These are phyloP conservation scores for Paramecium pentaurelia DNA, from an alignment of 73 alveolate species.

Conservation along the genomic window DNA sequence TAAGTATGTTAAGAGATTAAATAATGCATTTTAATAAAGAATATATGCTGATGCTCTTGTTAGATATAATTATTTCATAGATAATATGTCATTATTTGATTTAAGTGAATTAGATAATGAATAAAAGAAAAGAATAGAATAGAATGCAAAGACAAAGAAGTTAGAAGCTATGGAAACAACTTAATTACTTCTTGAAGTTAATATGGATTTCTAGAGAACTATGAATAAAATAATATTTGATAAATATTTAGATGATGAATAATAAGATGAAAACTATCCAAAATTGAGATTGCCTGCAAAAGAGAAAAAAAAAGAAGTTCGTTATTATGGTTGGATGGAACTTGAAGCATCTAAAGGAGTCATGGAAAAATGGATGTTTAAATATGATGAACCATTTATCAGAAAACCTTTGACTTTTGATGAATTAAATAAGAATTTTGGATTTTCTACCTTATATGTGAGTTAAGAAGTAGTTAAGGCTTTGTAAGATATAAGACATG, in stretches of 20 bases:
- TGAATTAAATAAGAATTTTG: slow-evolving; percentile 79
- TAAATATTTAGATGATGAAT: slow-evolving; percentile 74
- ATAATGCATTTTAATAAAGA: slow-evolving; percentile 73
- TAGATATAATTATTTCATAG: slow-evolving; percentile 84
- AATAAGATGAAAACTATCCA: slow-evolving; percentile 60
- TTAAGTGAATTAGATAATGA: slow-evolving; percentile 81
- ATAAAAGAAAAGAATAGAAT: slow-evolving; percentile 75
- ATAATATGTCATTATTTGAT: slow-evolving; percentile 87
- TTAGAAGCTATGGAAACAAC: slow-evolving; percentile 66
- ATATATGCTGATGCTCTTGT: slow-evolving; percentile 55
- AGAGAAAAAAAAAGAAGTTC: slow-evolving; percentile 50
- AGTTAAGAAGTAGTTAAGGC: slow-evolving; percentile 79
- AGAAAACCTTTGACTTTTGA: slow-evolving; percentile 77
- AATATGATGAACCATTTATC: slow-evolving; percentile 67
- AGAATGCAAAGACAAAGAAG: slow-evolving; percentile 61
- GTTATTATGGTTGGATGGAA: slow-evolving; percentile 78
- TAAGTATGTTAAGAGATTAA: slow-evolving; percentile 70
- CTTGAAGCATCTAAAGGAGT: slow-evolving; percentile 56
- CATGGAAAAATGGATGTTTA: slow-evolving; percentile 42
- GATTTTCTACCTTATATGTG: slow-evolving; percentile 81
- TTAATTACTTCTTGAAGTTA: slow-evolving; percentile 75
- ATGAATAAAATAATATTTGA: slow-evolving; percentile 96
- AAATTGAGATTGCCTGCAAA: slow-evolving; percentile 69
- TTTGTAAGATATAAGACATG: slow-evolving; percentile 89
- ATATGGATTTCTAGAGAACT: slow-evolving; percentile 92